Conservation (phyloP, 495 filamentous ascomycete genomes). For the Trichoderma erinaceum region DNA sequence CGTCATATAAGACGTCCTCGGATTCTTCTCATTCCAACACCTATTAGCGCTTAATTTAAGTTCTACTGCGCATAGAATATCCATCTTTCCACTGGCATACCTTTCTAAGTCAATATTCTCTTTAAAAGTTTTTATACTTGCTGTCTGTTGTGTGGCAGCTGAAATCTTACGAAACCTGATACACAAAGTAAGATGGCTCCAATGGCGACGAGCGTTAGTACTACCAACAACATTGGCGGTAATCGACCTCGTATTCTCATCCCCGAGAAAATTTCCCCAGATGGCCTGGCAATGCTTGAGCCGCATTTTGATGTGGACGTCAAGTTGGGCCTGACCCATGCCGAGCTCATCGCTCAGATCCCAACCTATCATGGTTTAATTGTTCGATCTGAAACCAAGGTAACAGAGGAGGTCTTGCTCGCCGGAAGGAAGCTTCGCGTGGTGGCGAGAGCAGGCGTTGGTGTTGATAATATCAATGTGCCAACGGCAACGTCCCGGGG, state of each 20-base stretch:
- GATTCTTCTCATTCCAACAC: neutral
- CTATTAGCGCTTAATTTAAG: neutral
- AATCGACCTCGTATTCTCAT: slow-evolving; percentile 55
- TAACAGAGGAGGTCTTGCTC: slow-evolving; percentile 52
- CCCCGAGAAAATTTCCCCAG: slow-evolving; percentile 66
- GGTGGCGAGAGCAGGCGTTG: slow-evolving; percentile 68
- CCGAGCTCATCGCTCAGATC: slow-evolving; percentile 54
- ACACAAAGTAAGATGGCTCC: neutral
- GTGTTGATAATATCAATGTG: slow-evolving; percentile 72
- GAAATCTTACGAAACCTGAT: neutral
- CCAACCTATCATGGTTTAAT: slow-evolving; percentile 60
- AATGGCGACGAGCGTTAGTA: neutral
- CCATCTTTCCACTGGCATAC: no score
- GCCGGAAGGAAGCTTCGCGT: slow-evolving; percentile 58
- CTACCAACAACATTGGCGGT: neutral
- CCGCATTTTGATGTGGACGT: slow-evolving; percentile 50
- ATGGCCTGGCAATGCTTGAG: slow-evolving; percentile 57
- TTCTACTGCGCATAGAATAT: neutral
- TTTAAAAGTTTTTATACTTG: neutral
- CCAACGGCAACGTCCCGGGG: slow-evolving; percentile 56
- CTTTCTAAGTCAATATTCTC: neutral
- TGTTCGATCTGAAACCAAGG: slow-evolving; percentile 66
- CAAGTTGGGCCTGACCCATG: slow-evolving; percentile 47
- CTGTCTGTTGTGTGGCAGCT: neutral
- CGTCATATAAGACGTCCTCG: neutral